Conservation (phyloP, 2,329 filamentous ascomycete genomes). For the Eutypella sp. region DNA sequence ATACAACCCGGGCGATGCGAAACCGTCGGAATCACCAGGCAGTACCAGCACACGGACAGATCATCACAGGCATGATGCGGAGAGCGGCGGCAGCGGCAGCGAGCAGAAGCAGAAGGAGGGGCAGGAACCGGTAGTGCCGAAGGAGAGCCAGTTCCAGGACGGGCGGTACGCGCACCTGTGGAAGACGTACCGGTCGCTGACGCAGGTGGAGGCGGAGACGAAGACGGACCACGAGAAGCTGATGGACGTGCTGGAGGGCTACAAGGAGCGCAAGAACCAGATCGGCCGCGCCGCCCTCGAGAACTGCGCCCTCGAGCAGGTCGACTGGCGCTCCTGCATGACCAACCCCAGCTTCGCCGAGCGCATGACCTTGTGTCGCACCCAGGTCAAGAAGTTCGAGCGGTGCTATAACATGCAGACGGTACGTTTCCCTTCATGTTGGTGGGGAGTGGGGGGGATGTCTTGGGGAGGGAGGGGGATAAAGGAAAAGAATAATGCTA, state of each 20-base stretch:
- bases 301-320: constrained; percentile 86
- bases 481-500: constrained; percentile 1
- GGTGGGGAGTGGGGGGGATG: too few species aligned
- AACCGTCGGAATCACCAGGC: background rate
- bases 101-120: constrained; percentile 3
- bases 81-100: constrained; percentile 1
- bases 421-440: constrained; percentile 39
- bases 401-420: constrained; percentile 86
- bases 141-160: constrained; percentile 51
- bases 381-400: constrained; percentile 73
- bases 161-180: constrained; percentile 78
- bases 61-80: too few species aligned
- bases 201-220: constrained; percentile 61
- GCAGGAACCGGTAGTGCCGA: constrained; percentile 35
- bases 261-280: constrained; percentile 73
- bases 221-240: constrained; percentile 78
- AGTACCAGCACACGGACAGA: background rate
- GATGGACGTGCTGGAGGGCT: constrained; percentile 72
- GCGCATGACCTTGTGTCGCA: constrained; percentile 73
- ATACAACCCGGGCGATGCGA: constrained; percentile 35
- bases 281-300: constrained; percentile 82
- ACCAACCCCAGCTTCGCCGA: constrained; percentile 62
- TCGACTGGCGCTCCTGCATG: constrained; percentile 80
- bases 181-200: constrained; percentile 79
- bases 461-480: too few species aligned